Evolutionary conservation across 441 rosid genomes (phyloP), one percentile per base, ranked within the genome.

Genomic region (Raphanus hybrid): DNA sequence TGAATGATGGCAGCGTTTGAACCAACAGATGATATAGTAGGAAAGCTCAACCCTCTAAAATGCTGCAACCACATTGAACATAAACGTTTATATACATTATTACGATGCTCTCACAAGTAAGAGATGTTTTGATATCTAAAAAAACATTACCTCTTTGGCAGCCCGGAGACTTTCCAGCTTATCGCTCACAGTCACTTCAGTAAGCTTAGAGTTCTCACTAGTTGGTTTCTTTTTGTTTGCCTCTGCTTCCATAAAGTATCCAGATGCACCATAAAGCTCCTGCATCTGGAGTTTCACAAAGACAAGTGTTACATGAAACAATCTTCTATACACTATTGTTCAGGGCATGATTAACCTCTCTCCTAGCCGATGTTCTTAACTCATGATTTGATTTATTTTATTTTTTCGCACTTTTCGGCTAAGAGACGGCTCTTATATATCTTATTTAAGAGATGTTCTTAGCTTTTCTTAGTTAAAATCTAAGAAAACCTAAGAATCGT

Each of bases 11-110:
- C 97, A 11, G 97, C 97, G 86, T 96, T 96, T 80, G 94, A 84
- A 82, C 99, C 99, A 66, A 93, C 94, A 0, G 98, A 92, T 52
- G 97, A 96, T 73, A 96, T 93, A 65, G 97, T 96, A 34, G 98
- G 96, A 81, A 96, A 96, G 83, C 99, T 93, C 81, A 92, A 81
- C 74, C 98, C 97, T 81, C 91, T 87, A 78, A 96, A 96, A 84
- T 86, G 87, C 99, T 93, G 96, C 79, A 84, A 80, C 76, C 64
- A 77, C 57, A 66, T 69, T 69, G 11, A 82, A 57, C 52, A 41
- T 57, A 20, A 69, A 61, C 16, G 41, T 32, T n/a, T n/a, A n/a
- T 60, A 60, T 61, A 16, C n/a, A n/a, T n/a, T 16, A 39, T 39
- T 6, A 32, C 3, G 15, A 75, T 14, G 48, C 15, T 41, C 32